Evolutionary conservation across 441 rosid genomes (phyloP), one percentile per base, ranked within the genome.

Genomic region (Aquilaria agallochum): DNA sequence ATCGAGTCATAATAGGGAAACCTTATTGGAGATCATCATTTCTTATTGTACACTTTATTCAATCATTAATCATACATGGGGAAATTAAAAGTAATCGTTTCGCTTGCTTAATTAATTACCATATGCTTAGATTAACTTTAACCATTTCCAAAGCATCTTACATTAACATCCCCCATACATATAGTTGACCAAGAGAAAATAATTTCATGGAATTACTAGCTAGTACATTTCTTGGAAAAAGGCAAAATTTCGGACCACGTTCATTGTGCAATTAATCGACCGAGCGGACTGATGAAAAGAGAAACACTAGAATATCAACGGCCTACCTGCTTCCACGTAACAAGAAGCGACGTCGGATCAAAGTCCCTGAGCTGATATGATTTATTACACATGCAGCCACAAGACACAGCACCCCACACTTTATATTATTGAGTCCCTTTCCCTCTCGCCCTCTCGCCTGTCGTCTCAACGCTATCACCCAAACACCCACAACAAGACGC

Each of bases 371-470:
- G 55, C 62, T 31, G 78, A 68, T 67, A 68, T 56, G 78, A 73
- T 75, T 71, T 2, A 36, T 36, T 62, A 71, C 78, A 67, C 84
- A 77, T 73, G 87, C 76, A 79, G 64, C 52, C 51, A 66, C 20
- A 54, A 55, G 45, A 52, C 54, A 36, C 55, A 14, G 36, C 53
- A 20, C 63, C 66, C 54, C 79, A 54, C 70, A 58, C 64, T 42
- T 78, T 80, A 80, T 80, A 76, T 80, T 68, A 80, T 76, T 76
- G 76, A 65, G 60, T 55, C 55, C 64, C 66, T 53, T 63, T 72
- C 70, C 62, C 63, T 65, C 65, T 20, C 63, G 12, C 50, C 14
- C 5, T 57, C 50, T 47, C 55, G 2, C 34, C 27, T 20, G 9
- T 65, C 49, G 7, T 36, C 42, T 8, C 6, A 34, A 34, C 40